Evolutionary conservation across 2,329 filamentous ascomycete species (phyloP), one percentile per base, ranked within the genome.

Genomic region (Sporothrix pallida): DNA sequence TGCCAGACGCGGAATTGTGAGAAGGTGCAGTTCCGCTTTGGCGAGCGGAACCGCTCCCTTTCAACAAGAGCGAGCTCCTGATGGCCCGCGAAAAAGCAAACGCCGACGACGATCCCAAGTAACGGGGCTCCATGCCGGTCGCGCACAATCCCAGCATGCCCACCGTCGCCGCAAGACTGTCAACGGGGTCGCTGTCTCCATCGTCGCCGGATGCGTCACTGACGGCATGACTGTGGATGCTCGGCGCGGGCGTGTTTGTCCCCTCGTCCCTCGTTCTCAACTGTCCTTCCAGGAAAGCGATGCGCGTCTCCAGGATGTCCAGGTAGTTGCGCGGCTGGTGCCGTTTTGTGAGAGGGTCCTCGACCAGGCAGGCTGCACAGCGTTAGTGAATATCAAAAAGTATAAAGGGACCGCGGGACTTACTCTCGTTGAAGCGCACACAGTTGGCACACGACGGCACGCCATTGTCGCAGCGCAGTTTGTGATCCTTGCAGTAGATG

Each of bases 101-200:
- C 1, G 80, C 79, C 1, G 80, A 83, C 0, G 81, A 82, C 4
- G 80, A 76, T 0, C 81, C 81, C 42, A 83, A 79, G 74, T 82
- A 82, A 15, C 81, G 81, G 9, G 81, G 80, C 77, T 82, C 80
- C 3, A 77, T 75, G 0, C 80, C 81, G 2, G 81, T 76, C 1
- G 80, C 80, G 54, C 76, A 77, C 9, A 82, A 73, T 2, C 62
- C 62, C 2, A 65, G 62, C 31, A 81, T 71, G 8, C 78, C 80
- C 8, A 81, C 81, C 9, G 17, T 46, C 7, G 62, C 62, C 3
- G 62, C 17, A 17, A 65, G 8, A 10, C 62, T 48, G 62, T 65
- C 62, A 6, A 65, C n/a, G 23, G 23, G 23, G 3, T 65, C 42
- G 23, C 23, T 26, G 31, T 37, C 31, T 2, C 7, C 31, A 31